Percentiles rank a stretch among this genome's conserved stretches.
Evolutionary conservation across 331 rosid genomes (phyloP).

Genomic region (Stylosanthes scabra): DNA sequence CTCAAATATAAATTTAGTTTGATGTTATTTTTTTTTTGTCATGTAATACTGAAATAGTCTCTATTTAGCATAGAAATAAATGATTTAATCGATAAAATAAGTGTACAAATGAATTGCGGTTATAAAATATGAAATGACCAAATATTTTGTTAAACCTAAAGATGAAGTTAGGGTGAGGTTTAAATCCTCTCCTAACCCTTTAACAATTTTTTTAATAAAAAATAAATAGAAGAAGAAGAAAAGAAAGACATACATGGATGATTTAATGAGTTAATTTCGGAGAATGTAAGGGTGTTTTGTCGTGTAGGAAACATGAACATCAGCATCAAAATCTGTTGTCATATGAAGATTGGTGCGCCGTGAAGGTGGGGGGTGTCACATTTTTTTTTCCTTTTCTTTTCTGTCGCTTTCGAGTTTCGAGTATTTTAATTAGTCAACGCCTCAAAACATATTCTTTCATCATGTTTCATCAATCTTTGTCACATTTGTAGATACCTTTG

Average conservation of each 20-base stretch:
- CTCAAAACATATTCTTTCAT: not conserved
- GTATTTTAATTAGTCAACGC: slow-evolving; percentile 3
- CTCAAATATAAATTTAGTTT: too few relatives aligned
- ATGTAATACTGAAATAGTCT: too few relatives aligned
- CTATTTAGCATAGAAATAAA: too few relatives aligned
- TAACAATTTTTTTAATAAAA: too few relatives aligned
- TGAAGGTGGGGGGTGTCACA: slow-evolving; percentile 24
- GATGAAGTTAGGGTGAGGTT: too few relatives aligned
- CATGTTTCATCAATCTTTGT: slow-evolving; percentile 21
- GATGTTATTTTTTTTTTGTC: too few relatives aligned
- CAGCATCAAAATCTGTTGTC: slow-evolving; percentile 8
- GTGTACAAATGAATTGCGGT: too few relatives aligned
- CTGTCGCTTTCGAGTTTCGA: not conserved
- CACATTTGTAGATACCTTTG: not conserved
- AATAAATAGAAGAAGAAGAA: too few relatives aligned
- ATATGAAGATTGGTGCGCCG: slow-evolving; percentile 1
- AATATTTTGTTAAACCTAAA: too few relatives aligned
- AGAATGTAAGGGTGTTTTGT: slow-evolving; percentile 39
- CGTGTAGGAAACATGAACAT: not conserved
- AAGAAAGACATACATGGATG: not conserved
- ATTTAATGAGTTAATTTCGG: not conserved
- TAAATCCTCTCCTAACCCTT: too few relatives aligned
- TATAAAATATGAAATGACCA: too few relatives aligned
- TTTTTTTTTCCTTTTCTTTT: not conserved
- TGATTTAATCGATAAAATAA: too few relatives aligned